Percentiles rank a stretch among this genome's conserved stretches.
These are phyloP conservation scores for Kwoniella sp. DNA, from an alignment of 768 basidiomycete species.

Conservation along the genomic window DNA sequence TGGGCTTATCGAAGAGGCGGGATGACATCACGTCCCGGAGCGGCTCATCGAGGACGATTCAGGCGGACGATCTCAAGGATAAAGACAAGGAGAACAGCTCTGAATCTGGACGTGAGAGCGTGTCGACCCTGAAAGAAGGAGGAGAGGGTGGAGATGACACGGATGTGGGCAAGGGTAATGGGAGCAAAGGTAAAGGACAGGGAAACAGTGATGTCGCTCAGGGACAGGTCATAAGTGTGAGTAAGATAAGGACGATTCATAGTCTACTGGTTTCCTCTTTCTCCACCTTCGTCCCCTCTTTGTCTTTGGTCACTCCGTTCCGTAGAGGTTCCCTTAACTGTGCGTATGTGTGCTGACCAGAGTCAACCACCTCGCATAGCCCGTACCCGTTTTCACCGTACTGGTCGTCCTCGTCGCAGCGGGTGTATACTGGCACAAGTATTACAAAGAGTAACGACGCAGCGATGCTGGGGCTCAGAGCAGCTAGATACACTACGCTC, in stretches of 20 bases:
- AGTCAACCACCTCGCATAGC: conserved; percentile 30
- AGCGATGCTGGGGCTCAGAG: no score
- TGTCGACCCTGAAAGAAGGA: conserved; percentile 33
- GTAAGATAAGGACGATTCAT: no score
- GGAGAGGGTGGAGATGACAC: conserved; percentile 21
- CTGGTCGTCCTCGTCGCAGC: conserved; percentile 43
- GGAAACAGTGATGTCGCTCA: not conserved
- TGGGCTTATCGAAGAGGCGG: conserved; percentile 13
- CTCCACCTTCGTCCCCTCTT: not conserved
- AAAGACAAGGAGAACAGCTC: conserved; percentile 23
- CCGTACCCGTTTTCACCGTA: conserved; percentile 42
- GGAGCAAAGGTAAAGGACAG: conserved; percentile 8
- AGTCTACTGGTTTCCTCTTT: no score
- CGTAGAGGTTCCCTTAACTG: not conserved
- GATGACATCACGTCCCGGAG: not conserved
- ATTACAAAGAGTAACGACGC: conserved; percentile 26
- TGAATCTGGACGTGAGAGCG: conserved; percentile 22
- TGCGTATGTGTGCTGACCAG: not conserved
- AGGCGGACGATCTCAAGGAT: conserved; percentile 15
- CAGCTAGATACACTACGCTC: no score
- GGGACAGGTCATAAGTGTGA: conserved; percentile 25
- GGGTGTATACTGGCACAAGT: conserved; percentile 41
- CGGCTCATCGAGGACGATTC: conserved; percentile 2
- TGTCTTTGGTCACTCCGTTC: not conserved
- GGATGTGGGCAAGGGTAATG: conserved; percentile 8